phyloP scores from a whole-genome alignment of 176 grass and related monocot genomes.

The Ananas comosus region DNA sequence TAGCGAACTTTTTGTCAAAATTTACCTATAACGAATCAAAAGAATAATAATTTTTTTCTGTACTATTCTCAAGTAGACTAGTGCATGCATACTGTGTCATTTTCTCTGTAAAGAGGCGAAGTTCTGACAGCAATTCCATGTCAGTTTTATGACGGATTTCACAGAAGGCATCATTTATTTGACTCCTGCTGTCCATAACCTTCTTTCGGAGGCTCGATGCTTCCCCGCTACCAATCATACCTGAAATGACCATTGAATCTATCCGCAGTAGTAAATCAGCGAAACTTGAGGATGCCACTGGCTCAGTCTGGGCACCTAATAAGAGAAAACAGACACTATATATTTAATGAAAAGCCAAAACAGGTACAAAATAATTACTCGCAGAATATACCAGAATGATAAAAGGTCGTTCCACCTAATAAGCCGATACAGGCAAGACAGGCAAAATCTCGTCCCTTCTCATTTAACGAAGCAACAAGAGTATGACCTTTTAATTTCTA shows the following conservation, averaged over 20 bases:
- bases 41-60: background rate
- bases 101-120: conserved; percentile 33
- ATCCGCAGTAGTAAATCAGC: conserved; percentile 36
- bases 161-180: conserved; percentile 19
- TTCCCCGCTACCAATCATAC: conserved; percentile 26
- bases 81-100: conserved; percentile 30
- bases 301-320: conserved; percentile 22
- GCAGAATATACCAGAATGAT: background rate
- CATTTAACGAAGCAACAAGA: too few relatives aligned
- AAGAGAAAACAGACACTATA: conserved; percentile 1
- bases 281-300: conserved; percentile 19
- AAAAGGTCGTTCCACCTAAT: background rate
- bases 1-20: too few relatives aligned
- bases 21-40: background rate
- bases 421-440: too few relatives aligned
- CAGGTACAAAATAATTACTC: background rate
- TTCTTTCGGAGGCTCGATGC: conserved; percentile 49
- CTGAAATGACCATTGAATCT: conserved; percentile 42
- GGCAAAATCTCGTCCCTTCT: too few relatives aligned
- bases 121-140: conserved; percentile 32
- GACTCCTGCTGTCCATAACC: conserved; percentile 24
- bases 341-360: background rate
- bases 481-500: too few relatives aligned
- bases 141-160: conserved; percentile 31
- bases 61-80: background rate